A percentile compares a stretch with the other conserved stretches of the same genome.
These are phyloP conservation scores for Cryptococcus sp. DNA, from an alignment of 1,284 basidiomycete species.

Conservation along the genomic window DNA sequence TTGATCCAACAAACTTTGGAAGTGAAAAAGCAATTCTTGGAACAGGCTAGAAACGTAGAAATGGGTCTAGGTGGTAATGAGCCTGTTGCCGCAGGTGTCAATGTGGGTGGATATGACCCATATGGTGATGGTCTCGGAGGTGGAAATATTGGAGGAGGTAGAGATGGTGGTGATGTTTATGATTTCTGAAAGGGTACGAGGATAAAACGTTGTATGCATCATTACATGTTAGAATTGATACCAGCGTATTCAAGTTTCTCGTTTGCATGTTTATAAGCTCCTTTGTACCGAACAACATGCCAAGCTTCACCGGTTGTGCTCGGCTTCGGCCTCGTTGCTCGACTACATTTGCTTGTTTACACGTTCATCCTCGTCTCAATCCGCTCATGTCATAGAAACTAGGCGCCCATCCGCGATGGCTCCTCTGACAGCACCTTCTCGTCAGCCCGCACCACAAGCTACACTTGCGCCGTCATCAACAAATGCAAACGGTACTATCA, in stretches of 20 bases:
- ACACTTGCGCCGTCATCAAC: not conserved
- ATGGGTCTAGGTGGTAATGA: conserved; percentile 40
- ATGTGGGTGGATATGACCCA: conserved; percentile 32
- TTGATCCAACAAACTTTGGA: conserved; percentile 68
- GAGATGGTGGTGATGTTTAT: conserved; percentile 32
- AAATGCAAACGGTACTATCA: not conserved
- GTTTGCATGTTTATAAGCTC: no score
- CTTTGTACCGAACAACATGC: no score
- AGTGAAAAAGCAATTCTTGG: conserved; percentile 50
- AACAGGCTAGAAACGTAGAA: conserved; percentile 51
- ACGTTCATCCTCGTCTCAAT: no score
- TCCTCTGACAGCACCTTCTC: not conserved
- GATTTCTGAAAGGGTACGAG: conserved; percentile 28
- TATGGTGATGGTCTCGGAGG: conserved; percentile 37
- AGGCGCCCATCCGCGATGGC: no score
- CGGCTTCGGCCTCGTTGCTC: no score
- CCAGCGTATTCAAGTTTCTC: no score
- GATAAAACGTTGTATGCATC: not conserved
- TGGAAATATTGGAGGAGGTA: conserved; percentile 11
- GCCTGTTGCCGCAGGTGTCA: conserved; percentile 17
- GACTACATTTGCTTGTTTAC: no score
- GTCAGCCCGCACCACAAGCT: not conserved
- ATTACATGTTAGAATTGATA: no score
- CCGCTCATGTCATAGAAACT: no score
- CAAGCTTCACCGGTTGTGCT: no score